phyloP scores from a whole-genome alignment of 768 basidiomycete genomes.

The Mycena pura region DNA sequence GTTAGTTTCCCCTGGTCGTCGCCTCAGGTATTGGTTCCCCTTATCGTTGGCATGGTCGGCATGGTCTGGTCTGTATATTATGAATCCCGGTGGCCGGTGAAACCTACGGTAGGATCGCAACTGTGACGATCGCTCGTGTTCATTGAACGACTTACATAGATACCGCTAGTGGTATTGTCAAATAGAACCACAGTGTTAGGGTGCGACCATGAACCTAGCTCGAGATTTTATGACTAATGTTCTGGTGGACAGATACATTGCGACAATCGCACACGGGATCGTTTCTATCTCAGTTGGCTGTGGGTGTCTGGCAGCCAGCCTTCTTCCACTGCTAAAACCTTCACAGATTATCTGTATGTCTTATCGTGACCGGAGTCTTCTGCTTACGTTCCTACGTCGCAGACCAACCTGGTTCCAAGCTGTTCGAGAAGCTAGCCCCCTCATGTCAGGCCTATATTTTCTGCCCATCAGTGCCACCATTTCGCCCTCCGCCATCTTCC shows the following conservation, averaged over 20 bases:
- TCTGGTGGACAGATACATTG: not conserved
- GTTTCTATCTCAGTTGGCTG: not conserved
- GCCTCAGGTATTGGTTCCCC: conserved; percentile 44
- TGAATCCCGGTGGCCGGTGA: not conserved
- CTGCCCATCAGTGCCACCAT: conserved; percentile 41
- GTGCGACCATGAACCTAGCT: not conserved
- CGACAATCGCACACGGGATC: conserved; percentile 4
- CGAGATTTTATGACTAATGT: not conserved
- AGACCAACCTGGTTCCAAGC: conserved; percentile 43
- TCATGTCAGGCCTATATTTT: conserved; percentile 43
- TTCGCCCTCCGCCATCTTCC: conserved; percentile 44
- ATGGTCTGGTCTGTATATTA: not conserved
- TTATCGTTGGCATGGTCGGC: conserved; percentile 42
- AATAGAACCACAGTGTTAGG: conserved; percentile 1
- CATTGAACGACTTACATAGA: not conserved
- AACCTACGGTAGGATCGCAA: conserved; percentile 9
- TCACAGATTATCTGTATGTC: conserved; percentile 3
- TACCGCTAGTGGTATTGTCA: not conserved
- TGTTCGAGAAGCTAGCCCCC: conserved; percentile 39
- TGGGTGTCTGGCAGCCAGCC: not conserved
- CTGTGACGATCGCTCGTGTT: too few species aligned
- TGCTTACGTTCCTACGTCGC: not conserved
- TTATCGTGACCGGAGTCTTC: not conserved
- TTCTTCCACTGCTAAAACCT: not conserved
- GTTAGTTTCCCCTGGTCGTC: conserved; percentile 46